These are phyloP conservation scores for Podaxis mareebaensis DNA, from an alignment of 768 basidiomycete species.

Conservation along the genomic window DNA sequence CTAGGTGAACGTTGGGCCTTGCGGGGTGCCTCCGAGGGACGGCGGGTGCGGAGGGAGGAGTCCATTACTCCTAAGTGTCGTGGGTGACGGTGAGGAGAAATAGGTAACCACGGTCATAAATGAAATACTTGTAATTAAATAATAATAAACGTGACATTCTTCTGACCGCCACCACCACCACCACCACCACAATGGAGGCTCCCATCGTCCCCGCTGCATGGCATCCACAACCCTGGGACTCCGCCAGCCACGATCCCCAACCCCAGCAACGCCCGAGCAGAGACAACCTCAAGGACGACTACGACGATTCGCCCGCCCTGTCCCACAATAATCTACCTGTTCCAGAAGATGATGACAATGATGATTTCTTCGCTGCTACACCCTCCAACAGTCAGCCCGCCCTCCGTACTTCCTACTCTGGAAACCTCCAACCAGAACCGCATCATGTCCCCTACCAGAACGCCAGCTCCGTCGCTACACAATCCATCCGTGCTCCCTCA, in stretches of 20 bases:
- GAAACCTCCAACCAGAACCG: constrained; percentile 25
- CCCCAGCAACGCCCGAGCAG: constrained; percentile 22
- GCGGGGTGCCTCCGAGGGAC: constrained; percentile 48
- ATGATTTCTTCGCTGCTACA: constrained; percentile 48
- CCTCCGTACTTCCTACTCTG: constrained; percentile 33
- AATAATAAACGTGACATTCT: constrained; percentile 15
- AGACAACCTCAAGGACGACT: constrained; percentile 27
- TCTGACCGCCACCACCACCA: constrained; percentile 19
- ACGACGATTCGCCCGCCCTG: constrained; percentile 33
- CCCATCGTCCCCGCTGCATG: constrained; percentile 7
- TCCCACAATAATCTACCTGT: constrained; percentile 38
- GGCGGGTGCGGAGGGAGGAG: constrained; percentile 47
- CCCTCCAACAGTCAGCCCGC: constrained; percentile 29
- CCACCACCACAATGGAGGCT: constrained; percentile 12
- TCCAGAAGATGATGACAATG: constrained; percentile 48
- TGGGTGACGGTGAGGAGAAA: constrained; percentile 4
- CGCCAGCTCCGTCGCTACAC: constrained; percentile 45
- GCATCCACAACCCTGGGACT: constrained; percentile 15
- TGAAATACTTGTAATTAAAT: constrained; percentile 2
- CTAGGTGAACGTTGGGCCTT: constrained; percentile 32
- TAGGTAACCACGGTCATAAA: neutral
- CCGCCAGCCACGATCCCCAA: constrained; percentile 10
- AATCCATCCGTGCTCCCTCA: constrained; percentile 66
- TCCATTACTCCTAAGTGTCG: constrained; percentile 39
- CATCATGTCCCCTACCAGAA: constrained; percentile 30